These are phyloP conservation scores for Metschnikowia santaceciliae DNA, from an alignment of 805 yeast genomes.

Conservation along the genomic window DNA sequence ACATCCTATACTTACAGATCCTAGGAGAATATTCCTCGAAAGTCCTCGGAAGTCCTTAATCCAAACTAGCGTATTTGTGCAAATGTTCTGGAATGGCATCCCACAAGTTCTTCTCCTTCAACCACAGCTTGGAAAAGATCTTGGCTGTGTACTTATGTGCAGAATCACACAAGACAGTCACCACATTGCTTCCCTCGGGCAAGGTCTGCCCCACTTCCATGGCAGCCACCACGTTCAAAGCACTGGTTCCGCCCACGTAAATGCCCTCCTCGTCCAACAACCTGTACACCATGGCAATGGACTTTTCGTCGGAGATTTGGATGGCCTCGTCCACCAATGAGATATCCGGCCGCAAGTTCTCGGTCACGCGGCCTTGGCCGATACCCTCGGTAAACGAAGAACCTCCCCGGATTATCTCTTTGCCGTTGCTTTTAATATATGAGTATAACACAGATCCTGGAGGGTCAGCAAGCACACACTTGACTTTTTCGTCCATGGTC, in stretches of 20 bases:
- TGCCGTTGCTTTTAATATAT: conserved; percentile 67
- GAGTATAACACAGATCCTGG: conserved; percentile 87
- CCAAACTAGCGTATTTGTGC: conserved; percentile 56
- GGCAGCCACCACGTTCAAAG: conserved; percentile 89
- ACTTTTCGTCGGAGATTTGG: conserved; percentile 70
- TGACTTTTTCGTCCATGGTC: conserved; percentile 55
- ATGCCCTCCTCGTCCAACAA: conserved; percentile 87
- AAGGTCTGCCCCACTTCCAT: conserved; percentile 65
- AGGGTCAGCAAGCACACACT: conserved; percentile 81
- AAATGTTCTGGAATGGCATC: conserved; percentile 66
- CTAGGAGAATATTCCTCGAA: too few species aligned
- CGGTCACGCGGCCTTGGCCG: conserved; percentile 92
- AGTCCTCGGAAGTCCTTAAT: conserved; percentile 13
- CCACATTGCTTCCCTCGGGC: conserved; percentile 79
- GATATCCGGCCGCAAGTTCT: conserved; percentile 70
- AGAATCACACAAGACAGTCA: conserved; percentile 84
- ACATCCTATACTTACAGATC: too few species aligned
- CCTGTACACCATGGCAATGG: conserved; percentile 80
- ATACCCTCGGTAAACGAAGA: conserved; percentile 93
- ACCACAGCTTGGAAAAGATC: conserved; percentile 74
- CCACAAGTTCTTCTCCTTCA: conserved; percentile 62
- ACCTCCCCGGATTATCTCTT: conserved; percentile 67
- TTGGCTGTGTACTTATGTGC: conserved; percentile 87
- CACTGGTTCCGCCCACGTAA: conserved; percentile 87
- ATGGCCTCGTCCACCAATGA: conserved; percentile 76